Evolutionary conservation across 2,329 filamentous ascomycete genomes (phyloP), one percentile per base, ranked within the genome.

Genomic region (Geoglossum cookeanum): DNA sequence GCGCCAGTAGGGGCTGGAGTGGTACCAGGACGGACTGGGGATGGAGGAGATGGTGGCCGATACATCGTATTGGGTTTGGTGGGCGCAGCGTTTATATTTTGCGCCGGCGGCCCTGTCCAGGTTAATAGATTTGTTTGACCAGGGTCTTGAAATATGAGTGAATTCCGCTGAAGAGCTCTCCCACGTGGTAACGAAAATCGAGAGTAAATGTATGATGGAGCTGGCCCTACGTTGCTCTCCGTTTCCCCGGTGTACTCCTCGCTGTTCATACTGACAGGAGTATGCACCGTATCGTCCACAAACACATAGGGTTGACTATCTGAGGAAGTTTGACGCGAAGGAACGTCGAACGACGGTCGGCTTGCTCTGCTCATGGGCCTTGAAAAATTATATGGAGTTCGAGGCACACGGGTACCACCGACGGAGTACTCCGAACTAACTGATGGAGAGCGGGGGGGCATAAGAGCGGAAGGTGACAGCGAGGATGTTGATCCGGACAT

Each of bases 321-420:
- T 4, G 76, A 80, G 22, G 82, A 84, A 6, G 78, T 74, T 65
- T 85, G 80, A 39, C 81, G 74, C 8, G 75, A 74, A 53, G 81
- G 80, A 48, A 71, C 68, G n/a, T 84, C 68, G 58, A 64, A 63
- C 45, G 63, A 62, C 76, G 71, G 49, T 65, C 71, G 79, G 60
- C 80, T 81, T 59, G 81, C 78, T 65, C 84, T 78, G 68, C 91
- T 96, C 60, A 94, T 71, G 0, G 92, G 92, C 48, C 92, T 79
- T 0, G 92, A 97, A 68, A 97, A 97, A 70, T 98, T 97, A 71
- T 94, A 91, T 0, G 85, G 81, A 0, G 88, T 85, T 15, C 84
- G 79, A 11, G 83, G 80, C 39, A 89, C 70, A 33, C 74, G 70
- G 37, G 69, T 71, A 11, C 78, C 75, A 53, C 71, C 77, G 49